Evolutionary conservation across 2,329 filamentous ascomycete genomes (phyloP).

Genomic region (Dendryphion nanum): DNA sequence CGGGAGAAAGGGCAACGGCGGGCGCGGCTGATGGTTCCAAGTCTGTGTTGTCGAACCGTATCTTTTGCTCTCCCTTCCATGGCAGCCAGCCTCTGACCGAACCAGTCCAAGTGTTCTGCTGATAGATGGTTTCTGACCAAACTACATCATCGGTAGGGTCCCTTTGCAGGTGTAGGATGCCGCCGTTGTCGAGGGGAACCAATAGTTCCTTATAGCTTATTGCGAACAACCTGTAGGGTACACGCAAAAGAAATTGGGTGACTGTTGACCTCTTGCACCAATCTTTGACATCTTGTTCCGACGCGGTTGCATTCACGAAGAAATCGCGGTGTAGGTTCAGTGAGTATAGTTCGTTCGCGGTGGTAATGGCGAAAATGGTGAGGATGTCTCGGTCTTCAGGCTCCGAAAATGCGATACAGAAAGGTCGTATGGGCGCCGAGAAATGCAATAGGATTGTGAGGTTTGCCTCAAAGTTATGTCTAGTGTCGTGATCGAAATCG

Average conservation of each 20-base stretch:
- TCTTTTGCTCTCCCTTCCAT: conserved; percentile 63
- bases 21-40: conserved; percentile 60
- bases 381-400: conserved; percentile 73
- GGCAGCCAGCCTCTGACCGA: conserved; percentile 56
- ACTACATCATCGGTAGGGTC: conserved; percentile 26
- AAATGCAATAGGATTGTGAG: conserved; percentile 79
- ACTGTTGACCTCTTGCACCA: conserved; percentile 74
- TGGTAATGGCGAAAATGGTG: conserved; percentile 76
- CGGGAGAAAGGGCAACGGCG: conserved; percentile 52
- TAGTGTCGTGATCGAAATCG: conserved; percentile 70
- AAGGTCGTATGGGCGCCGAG: conserved; percentile 67
- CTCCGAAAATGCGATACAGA: conserved; percentile 82
- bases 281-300: conserved; percentile 72
- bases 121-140: conserved; percentile 74
- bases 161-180: conserved; percentile 62
- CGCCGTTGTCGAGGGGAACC: conserved; percentile 77
- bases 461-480: conserved; percentile 65
- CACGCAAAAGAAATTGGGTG: conserved; percentile 72
- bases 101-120: conserved; percentile 71
- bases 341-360: conserved; percentile 76
- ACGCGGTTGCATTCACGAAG: conserved; percentile 68
- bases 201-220: conserved; percentile 72
- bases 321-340: conserved; percentile 80
- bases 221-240: conserved; percentile 77
- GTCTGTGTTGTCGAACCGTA: conserved; percentile 67